These are phyloP conservation scores for Sporopachydermia cereana DNA, from an alignment of 1,139 yeast genomes.

Conservation along the genomic window DNA sequence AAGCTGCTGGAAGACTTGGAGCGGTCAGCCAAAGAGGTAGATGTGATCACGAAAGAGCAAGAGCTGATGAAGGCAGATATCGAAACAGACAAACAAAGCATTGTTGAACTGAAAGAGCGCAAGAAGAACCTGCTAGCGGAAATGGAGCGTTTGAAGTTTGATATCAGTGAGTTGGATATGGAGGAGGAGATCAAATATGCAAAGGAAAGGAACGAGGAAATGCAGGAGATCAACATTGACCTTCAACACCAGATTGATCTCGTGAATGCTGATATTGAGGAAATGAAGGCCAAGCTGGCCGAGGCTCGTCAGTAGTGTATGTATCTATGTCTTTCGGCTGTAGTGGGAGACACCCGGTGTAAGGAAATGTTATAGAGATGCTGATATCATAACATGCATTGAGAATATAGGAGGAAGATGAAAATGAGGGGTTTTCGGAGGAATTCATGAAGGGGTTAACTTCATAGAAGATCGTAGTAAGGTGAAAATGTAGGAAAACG, in stretches of 20 bases:
- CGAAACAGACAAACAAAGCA: not conserved
- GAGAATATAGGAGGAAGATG: too few species aligned
- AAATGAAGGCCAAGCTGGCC: slow-evolving; percentile 2
- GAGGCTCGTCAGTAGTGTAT: slow-evolving; percentile 2
- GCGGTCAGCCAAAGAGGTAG: not conserved
- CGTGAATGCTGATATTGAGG: slow-evolving; percentile 5
- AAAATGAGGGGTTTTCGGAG: too few species aligned
- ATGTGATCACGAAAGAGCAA: not conserved
- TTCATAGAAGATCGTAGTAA: too few species aligned
- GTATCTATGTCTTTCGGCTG: too few species aligned
- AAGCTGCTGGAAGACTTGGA: not conserved
- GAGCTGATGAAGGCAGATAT: slow-evolving; percentile 3
- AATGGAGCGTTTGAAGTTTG: slow-evolving; percentile 5
- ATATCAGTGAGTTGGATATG: slow-evolving; percentile 5
- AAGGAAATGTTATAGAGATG: too few species aligned
- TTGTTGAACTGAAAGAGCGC: not conserved
- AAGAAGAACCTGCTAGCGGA: not conserved
- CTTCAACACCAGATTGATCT: not conserved
- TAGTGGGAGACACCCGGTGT: too few species aligned
- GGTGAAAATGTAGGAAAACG: too few species aligned
- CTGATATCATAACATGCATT: too few species aligned
- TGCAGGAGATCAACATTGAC: not conserved
- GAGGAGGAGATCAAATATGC: slow-evolving; percentile 5
- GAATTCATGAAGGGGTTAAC: too few species aligned
- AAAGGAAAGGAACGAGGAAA: not conserved